Evolutionary conservation across 2,329 filamentous ascomycete species (phyloP), one percentile per base, ranked within the genome.

Genomic region (Gaeumannomyces tritici): DNA sequence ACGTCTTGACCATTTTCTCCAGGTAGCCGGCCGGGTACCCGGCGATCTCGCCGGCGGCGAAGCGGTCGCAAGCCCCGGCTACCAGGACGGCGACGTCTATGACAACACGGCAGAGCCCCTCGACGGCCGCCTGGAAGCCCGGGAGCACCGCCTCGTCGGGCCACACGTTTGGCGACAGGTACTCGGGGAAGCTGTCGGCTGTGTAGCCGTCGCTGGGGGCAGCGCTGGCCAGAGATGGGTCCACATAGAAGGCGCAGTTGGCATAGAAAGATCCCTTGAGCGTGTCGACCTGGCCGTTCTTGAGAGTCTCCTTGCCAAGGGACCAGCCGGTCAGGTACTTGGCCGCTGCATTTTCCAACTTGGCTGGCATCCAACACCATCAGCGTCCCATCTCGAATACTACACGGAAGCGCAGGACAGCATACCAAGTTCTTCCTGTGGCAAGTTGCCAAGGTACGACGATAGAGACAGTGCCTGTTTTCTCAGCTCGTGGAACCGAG

Each of bases 151-250:
- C 74, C 59, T 87, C 80, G 0, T 79, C 74, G 0, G 93, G 95
- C 95, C 95, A 99, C 63, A 96, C 82, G 72, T 97, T 98, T 0
- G 90, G 87, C 6, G 89, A 88, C 1, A 95, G 89, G 74, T 98
- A 97, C 74, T 96, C 93, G 3, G 91, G 87, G 69, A 96, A 90
- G 63, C 88, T 84, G 11, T 80, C 79, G 0, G 79, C 69, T 35
- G 80, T 81, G 74, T 87, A 86, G 58, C 80, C 78, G 21, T 75
- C 68, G 1, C 83, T 85, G 0, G 89, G 88, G 51, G 76, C 75
- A 24, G 87, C 87, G 65, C 83, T 85, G 61, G 86, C 81, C 8
- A 90, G 80, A 1, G 74, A 71, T 0, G 84, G 77, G 68, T 89
- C 82, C 64, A 90, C 82, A 70, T 90, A 90, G 73, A 91, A 91